Percentiles rank a stretch among this genome's conserved stretches.
Conservation (phyloP, 306 rosid genomes). For the Calophaca sinica region DNA sequence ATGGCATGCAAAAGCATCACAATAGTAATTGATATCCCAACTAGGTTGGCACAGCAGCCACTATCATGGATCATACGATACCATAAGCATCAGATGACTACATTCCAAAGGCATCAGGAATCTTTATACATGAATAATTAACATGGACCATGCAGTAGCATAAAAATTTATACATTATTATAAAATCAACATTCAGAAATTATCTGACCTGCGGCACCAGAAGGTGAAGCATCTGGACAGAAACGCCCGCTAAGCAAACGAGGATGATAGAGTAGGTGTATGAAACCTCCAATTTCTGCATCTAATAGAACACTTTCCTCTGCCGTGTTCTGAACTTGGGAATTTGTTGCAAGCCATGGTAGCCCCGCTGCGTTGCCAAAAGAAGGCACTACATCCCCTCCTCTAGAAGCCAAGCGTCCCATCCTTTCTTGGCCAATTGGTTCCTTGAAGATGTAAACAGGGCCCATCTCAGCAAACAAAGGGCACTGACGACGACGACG, state of each 20-base stretch:
- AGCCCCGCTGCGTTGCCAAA: conserved; percentile 94
- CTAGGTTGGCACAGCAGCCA: too few species aligned
- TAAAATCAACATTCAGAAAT: conserved; percentile 48
- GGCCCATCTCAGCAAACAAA: conserved; percentile 99
- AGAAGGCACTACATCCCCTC: conserved; percentile 90
- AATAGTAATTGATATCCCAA: too few species aligned
- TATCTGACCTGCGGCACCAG: conserved; percentile 85
- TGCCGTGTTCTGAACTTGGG: conserved; percentile 67
- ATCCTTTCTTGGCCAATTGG: conserved; percentile 91
- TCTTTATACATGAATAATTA: conserved; percentile 3
- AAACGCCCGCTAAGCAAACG: conserved; percentile 88
- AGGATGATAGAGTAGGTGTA: conserved; percentile 96
- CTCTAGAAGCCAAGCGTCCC: conserved; percentile 89
- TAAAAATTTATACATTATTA: conserved; percentile 27
- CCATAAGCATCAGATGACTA: conserved; percentile 19
- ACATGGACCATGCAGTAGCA: conserved; percentile 17
- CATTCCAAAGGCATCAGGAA: conserved; percentile 26
- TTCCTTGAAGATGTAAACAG: conserved; percentile 94
- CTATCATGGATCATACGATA: background rate
- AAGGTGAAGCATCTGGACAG: conserved; percentile 99
- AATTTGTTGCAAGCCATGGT: conserved; percentile 90
- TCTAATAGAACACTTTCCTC: conserved; percentile 88
- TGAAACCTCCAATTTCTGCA: conserved; percentile 89
- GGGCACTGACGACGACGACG: conserved; percentile 99
- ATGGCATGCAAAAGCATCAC: too few species aligned